Conservation (phyloP, 2,329 filamentous ascomycete species). For the Alternaria postmessia region DNA sequence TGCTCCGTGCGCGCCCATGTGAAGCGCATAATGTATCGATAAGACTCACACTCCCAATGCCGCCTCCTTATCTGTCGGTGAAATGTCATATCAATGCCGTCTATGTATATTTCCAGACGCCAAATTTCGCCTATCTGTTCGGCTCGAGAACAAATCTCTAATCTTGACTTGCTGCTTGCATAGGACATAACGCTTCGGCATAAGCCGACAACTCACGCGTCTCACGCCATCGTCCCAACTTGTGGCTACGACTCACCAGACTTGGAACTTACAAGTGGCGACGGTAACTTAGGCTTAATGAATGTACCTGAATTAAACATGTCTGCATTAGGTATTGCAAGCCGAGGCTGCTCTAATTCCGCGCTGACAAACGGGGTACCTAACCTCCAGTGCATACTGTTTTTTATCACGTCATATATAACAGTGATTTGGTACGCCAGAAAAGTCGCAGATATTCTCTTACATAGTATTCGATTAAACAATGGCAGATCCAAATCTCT, state of each 20-base stretch:
- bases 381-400: background rate
- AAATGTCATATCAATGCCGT: conserved; percentile 8
- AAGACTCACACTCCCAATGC: conserved; percentile 13
- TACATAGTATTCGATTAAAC: background rate
- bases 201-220: background rate
- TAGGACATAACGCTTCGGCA: background rate
- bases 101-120: background rate
- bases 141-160: background rate
- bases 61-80: conserved; percentile 21
- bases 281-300: background rate
- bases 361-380: conserved; percentile 39
- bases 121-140: background rate
- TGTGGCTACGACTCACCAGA: background rate
- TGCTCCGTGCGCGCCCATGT: conserved; percentile 20
- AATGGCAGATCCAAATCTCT: conserved; percentile 55
- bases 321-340: background rate
- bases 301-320: background rate
- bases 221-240: background rate
- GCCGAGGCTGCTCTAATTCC: conserved; percentile 30
- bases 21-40: conserved; percentile 30
- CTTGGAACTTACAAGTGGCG: background rate
- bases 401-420: background rate
- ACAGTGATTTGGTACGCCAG: background rate
- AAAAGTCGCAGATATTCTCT: background rate
- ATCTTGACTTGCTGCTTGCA: background rate